Percentiles rank a stretch among this genome's conserved stretches.
These are phyloP conservation scores for Gastrolobium villosum DNA, from an alignment of 306 rosid genomes.

Conservation along the genomic window DNA sequence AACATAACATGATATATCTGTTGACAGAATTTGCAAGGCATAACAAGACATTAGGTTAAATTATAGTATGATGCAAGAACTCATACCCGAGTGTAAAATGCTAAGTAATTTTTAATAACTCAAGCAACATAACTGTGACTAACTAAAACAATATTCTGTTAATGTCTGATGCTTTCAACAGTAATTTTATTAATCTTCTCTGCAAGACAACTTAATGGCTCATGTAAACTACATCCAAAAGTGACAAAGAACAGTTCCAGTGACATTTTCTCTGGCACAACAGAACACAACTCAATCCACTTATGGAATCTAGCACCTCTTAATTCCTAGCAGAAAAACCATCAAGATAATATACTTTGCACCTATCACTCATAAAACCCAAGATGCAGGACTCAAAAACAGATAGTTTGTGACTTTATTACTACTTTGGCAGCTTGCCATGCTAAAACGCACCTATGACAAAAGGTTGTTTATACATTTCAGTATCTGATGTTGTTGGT, in stretches of 20 bases:
- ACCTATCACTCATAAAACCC: slow-evolving; percentile 12
- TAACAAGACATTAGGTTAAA: slow-evolving; percentile 12
- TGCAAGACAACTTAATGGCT: background rate
- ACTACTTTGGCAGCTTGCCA: slow-evolving; percentile 28
- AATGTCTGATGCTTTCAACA: slow-evolving; percentile 23
- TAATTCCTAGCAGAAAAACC: slow-evolving; percentile 16
- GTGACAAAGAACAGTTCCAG: background rate
- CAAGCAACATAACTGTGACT: slow-evolving; percentile 9
- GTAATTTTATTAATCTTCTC: slow-evolving; percentile 5
- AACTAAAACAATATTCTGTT: slow-evolving; percentile 34
- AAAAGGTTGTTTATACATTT: slow-evolving; percentile 82
- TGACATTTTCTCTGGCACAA: slow-evolving; percentile 14
- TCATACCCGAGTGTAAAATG: background rate
- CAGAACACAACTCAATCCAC: slow-evolving; percentile 27
- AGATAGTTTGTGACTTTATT: slow-evolving; percentile 29
- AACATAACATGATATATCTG: slow-evolving; percentile 18
- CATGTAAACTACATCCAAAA: slow-evolving; percentile 13
- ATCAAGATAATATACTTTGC: slow-evolving; percentile 8
- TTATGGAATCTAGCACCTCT: slow-evolving; percentile 22
- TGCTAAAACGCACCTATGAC: slow-evolving; percentile 79
- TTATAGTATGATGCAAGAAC: background rate
- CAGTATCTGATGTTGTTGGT: slow-evolving; percentile 74
- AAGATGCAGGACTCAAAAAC: background rate
- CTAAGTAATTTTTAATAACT: slow-evolving; percentile 22
- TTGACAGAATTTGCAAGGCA: slow-evolving; percentile 21